phyloP scores from a whole-genome alignment of 495 filamentous ascomycete species.

The Penicillium manginii region DNA sequence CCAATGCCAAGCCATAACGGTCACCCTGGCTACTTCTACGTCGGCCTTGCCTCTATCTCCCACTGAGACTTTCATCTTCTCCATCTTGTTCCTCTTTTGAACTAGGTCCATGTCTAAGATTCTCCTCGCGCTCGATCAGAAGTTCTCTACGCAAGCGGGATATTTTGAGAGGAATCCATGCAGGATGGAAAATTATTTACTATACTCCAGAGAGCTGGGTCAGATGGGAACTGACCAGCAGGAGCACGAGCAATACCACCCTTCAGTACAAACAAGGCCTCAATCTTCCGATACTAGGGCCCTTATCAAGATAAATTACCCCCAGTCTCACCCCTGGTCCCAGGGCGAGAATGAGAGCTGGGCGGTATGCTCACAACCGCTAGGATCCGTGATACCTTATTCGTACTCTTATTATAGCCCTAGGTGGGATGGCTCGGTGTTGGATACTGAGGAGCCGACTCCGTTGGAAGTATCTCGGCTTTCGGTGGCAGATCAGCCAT shows the following conservation, averaged over 20 bases:
- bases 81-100: slow-evolving; percentile 6
- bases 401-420: slow-evolving; percentile 18
- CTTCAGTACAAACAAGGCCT: slow-evolving; percentile 26
- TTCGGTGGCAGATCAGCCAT: slow-evolving; percentile 10
- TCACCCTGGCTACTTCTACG: slow-evolving; percentile 22
- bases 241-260: slow-evolving; percentile 22
- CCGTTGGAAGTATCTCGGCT: slow-evolving; percentile 17
- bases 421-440: slow-evolving; percentile 7
- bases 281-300: slow-evolving; percentile 15
- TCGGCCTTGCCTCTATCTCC: slow-evolving; percentile 9
- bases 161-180: neutral
- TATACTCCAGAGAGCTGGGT: slow-evolving; percentile 22
- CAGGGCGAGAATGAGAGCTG: slow-evolving; percentile 23
- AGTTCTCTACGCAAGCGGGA: neutral
- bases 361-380: slow-evolving; percentile 31
- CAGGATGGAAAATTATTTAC: slow-evolving; percentile 30
- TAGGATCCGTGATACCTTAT: slow-evolving; percentile 23
- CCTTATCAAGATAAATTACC: slow-evolving; percentile 17
- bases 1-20: slow-evolving; percentile 9
- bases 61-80: slow-evolving; percentile 1
- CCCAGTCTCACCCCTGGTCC: slow-evolving; percentile 23
- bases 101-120: slow-evolving; percentile 17
- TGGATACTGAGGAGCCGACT: slow-evolving; percentile 14
- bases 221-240: slow-evolving; percentile 34
- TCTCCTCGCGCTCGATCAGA: slow-evolving; percentile 10